These are phyloP conservation scores for Polytrichum commune DNA, from an alignment of 225 moss, liverwort and hornwort species.

Conservation along the genomic window DNA sequence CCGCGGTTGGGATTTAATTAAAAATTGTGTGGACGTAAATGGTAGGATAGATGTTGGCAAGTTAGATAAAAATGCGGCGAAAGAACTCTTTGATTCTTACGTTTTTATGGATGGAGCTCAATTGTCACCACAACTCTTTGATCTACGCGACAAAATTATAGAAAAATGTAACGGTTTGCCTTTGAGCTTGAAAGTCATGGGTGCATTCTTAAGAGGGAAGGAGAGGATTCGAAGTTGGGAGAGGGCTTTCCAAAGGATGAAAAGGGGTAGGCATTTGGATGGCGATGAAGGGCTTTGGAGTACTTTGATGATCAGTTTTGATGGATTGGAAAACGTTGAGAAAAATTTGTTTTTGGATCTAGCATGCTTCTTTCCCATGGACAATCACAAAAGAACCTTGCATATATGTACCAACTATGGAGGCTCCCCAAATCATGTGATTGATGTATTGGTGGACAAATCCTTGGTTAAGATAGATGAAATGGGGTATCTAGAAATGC, in stretches of 20 bases:
- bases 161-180: neutral
- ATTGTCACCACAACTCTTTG: neutral
- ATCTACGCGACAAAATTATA: neutral
- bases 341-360: slow-evolving; percentile 4
- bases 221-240: neutral
- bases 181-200: slow-evolving; percentile 8
- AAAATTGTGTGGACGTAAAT: neutral
- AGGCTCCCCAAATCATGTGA: too few relatives aligned
- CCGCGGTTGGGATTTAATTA: neutral
- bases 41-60: neutral
- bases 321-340: neutral
- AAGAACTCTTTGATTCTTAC: neutral
- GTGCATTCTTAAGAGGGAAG: neutral
- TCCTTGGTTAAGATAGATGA: neutral
- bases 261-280: neutral
- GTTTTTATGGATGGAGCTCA: neutral
- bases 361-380: neutral
- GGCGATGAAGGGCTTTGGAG: neutral
- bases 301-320: neutral
- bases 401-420: neutral
- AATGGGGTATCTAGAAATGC: neutral
- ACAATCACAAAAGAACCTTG: neutral
- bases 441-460: neutral
- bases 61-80: neutral
- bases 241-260: neutral